Evolutionary conservation across 2,329 filamentous ascomycete genomes (phyloP).

Genomic region (Aureobasidium subglaciale): DNA sequence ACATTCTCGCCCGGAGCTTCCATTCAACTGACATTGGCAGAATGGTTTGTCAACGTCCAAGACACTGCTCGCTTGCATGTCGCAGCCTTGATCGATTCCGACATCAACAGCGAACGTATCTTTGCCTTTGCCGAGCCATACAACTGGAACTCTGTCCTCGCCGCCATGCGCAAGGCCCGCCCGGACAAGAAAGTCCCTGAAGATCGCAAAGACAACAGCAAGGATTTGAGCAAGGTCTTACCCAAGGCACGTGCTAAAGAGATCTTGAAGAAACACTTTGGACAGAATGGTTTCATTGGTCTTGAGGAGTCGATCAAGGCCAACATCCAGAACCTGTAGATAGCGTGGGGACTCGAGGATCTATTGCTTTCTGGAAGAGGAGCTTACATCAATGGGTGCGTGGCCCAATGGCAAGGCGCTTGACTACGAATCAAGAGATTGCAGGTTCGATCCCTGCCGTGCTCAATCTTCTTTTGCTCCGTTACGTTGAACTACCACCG

Average conservation of each 20-base stretch:
- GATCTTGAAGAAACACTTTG: slow-evolving; percentile 24
- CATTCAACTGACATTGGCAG: slow-evolving; percentile 4
- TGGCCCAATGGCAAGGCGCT: slow-evolving; percentile 54
- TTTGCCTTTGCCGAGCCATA: slow-evolving; percentile 43
- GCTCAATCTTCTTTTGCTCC: slow-evolving; percentile 4
- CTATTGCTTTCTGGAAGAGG: background rate
- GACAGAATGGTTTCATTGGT: slow-evolving; percentile 23
- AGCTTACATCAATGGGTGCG: slow-evolving; percentile 16
- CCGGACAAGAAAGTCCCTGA: slow-evolving; percentile 32
- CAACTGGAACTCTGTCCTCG: slow-evolving; percentile 37
- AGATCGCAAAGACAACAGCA: slow-evolving; percentile 23
- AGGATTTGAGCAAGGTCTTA: slow-evolving; percentile 14
- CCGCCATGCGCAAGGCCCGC: slow-evolving; percentile 27
- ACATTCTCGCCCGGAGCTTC: background rate
- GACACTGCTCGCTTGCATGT: slow-evolving; percentile 45
- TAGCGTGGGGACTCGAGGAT: background rate
- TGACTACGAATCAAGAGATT: slow-evolving; percentile 41
- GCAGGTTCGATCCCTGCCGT: slow-evolving; percentile 17
- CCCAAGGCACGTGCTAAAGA: slow-evolving; percentile 21
- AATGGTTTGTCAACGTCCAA: slow-evolving; percentile 37
- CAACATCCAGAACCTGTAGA: slow-evolving; percentile 14
- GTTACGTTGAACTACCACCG: too few species aligned
- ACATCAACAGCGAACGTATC: slow-evolving; percentile 42
- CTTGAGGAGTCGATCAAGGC: slow-evolving; percentile 23
- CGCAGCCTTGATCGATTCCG: slow-evolving; percentile 38